A percentile compares a stretch with the other conserved stretches of the same genome.
phyloP scores from a whole-genome alignment of 2,329 filamentous ascomycete genomes.

The Aspergillus amoenus region DNA sequence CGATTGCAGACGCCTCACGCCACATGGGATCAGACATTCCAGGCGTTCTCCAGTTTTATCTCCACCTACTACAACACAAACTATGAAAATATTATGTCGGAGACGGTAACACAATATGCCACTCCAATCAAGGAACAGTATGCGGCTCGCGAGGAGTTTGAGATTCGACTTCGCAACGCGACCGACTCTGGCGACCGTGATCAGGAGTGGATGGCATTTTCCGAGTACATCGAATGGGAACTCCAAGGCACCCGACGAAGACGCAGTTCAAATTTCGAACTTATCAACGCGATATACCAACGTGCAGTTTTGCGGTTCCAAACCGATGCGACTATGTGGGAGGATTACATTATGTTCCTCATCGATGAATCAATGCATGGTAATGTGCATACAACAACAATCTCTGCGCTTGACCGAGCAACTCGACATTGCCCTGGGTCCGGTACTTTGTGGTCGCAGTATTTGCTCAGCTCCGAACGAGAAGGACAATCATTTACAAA shows the following conservation, averaged over 20 bases:
- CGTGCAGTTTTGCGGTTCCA: constrained; percentile 74
- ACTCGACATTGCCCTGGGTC: constrained; percentile 93
- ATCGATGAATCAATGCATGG: constrained; percentile 52
- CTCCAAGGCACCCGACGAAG: constrained; percentile 61
- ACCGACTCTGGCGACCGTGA: constrained; percentile 51
- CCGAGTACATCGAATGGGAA: constrained; percentile 85
- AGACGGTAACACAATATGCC: constrained; percentile 46
- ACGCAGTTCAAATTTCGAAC: constrained; percentile 51
- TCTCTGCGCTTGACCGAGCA: constrained; percentile 75
- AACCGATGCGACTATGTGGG: constrained; percentile 74
- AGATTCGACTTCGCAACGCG: constrained; percentile 54
- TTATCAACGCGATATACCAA: constrained; percentile 68
- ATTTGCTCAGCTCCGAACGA: constrained; percentile 80
- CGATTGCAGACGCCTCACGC: constrained; percentile 60
- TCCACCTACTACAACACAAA: constrained; percentile 54
- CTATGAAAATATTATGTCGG: constrained; percentile 60
- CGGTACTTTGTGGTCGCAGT: constrained; percentile 84
- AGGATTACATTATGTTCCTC: constrained; percentile 77
- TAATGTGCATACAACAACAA: constrained; percentile 48
- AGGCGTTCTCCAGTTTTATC: constrained; percentile 60
- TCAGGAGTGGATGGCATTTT: constrained; percentile 54
- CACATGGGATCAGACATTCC: constrained; percentile 60
- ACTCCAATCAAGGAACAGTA: constrained; percentile 51
- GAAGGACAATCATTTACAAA: constrained; percentile 73
- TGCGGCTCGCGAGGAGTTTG: constrained; percentile 53